Evolutionary conservation across 768 basidiomycete genomes (phyloP).

Genomic region (Tulasnella sp.): DNA sequence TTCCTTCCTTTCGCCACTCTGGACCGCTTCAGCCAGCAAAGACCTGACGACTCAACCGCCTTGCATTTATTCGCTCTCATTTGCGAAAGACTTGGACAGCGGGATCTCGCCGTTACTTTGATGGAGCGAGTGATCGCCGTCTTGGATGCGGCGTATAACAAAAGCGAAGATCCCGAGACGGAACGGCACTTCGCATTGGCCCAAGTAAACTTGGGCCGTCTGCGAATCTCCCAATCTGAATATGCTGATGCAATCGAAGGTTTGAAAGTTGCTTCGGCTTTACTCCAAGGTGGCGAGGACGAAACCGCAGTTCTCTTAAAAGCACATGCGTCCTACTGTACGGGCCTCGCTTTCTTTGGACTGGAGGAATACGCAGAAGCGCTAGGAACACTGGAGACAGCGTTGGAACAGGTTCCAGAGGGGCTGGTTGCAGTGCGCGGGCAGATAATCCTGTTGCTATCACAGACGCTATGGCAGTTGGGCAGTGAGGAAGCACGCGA

Average conservation of each 20-base stretch:
- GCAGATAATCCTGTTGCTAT: slow-evolving; percentile 72
- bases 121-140: slow-evolving; percentile 61
- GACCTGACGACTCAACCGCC: slow-evolving; percentile 66
- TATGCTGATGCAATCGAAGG: slow-evolving; percentile 60
- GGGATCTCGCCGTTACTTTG: slow-evolving; percentile 53
- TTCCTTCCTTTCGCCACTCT: slow-evolving; percentile 78
- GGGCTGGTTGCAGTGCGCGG: slow-evolving; percentile 49
- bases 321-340: slow-evolving; percentile 63
- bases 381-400: slow-evolving; percentile 61
- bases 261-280: slow-evolving; percentile 65
- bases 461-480: slow-evolving; percentile 79
- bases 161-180: slow-evolving; percentile 69
- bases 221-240: slow-evolving; percentile 58
- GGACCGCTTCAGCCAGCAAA: slow-evolving; percentile 64
- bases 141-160: slow-evolving; percentile 85
- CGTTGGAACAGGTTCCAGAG: slow-evolving; percentile 53
- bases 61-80: slow-evolving; percentile 80
- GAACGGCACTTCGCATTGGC: slow-evolving; percentile 79
- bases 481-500: slow-evolving; percentile 72
- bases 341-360: slow-evolving; percentile 68
- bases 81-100: slow-evolving; percentile 76
- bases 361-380: slow-evolving; percentile 59
- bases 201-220: slow-evolving; percentile 73
- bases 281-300: slow-evolving; percentile 53
- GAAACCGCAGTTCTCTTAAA: slow-evolving; percentile 44